Evolutionary conservation across 2,329 filamentous ascomycete genomes (phyloP), one percentile per base, ranked within the genome.

Genomic region (Penicillium sp.): DNA sequence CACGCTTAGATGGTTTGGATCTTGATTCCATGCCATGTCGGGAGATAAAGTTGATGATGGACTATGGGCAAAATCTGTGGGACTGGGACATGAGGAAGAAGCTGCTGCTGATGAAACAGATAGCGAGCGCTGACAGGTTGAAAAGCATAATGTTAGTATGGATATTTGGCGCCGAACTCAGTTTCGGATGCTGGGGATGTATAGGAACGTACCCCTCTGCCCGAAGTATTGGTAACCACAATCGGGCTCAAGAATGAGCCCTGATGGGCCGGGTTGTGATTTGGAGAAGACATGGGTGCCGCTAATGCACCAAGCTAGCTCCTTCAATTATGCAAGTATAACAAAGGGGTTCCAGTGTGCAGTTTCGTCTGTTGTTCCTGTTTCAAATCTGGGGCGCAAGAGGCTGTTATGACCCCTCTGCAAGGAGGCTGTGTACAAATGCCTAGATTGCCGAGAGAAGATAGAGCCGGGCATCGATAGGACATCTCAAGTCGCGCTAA

Each of bases 1-100:
- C 3, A 72, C 69, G 44, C 57, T 68, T 43, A 73, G 53, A 11
- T 57, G 62, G 6, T 59, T 58, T 56, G 68, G 54, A 45, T 70
- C 64, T 31, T 57, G 55, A 16, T 62, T 62, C 50, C 61, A 59
- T 6, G 66, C 58, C 65, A 65, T 70, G 33, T 70, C 64, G 44
- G 64, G 64, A 11, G 67, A 66, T 26, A 65, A 37, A 44, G 58
- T 47, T 43, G 47, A 37, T 26, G 57, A 53, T 16, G 63, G 59
- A 29, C 59, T 66, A n/a, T 62, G 63, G 19, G 57, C 48, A 29
- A 53, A 16, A 54, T 66, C 61, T 59, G 63, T 66, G 11, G 59
- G 59, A 42, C 59, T 49, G 39, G 63, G 60, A 55, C 56, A 62
- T 6, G 58, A 55, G 16, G 64, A 66, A 19, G 63, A 67, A 11